phyloP scores from a whole-genome alignment of 2,329 filamentous ascomycete genomes.

The Aspergillus nomiae region DNA sequence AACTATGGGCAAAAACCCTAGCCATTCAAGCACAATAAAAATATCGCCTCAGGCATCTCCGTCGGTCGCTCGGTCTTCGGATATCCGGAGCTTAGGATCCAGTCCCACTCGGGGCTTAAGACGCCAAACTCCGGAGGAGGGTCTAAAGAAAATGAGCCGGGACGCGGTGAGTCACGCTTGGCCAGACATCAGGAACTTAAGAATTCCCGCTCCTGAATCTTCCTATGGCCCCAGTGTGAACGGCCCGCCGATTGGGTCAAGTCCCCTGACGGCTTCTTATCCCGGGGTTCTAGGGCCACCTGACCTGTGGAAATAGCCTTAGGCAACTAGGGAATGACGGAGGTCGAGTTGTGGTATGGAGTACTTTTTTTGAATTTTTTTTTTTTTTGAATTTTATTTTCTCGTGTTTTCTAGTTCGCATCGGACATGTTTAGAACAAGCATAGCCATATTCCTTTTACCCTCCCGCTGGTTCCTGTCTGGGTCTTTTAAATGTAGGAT shows the following conservation, averaged over 20 bases:
- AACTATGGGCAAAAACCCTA: neutral
- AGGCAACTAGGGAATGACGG: constrained; percentile 16
- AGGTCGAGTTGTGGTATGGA: neutral
- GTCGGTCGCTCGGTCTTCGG: constrained; percentile 4
- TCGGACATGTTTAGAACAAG: neutral
- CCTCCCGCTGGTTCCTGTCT: neutral
- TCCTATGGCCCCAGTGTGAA: constrained; percentile 16
- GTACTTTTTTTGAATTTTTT: constrained; percentile 4
- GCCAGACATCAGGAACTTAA: constrained; percentile 9
- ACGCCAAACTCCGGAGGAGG: constrained; percentile 8
- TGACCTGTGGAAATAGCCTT: constrained; percentile 16
- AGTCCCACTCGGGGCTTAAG: constrained; percentile 2
- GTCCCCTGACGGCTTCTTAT: constrained; percentile 7
- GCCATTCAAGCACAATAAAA: neutral
- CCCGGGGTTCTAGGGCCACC: constrained; percentile 19
- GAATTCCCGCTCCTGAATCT: constrained; percentile 18
- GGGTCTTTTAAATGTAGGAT: neutral
- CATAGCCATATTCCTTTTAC: neutral
- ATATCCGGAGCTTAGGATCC: neutral
- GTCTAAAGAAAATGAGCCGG: constrained; percentile 11
- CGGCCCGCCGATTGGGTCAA: constrained; percentile 18
- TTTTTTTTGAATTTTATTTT: neutral
- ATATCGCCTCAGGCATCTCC: neutral
- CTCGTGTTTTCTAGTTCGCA: constrained; percentile 1
- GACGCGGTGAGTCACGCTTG: constrained; percentile 9